phyloP scores from a whole-genome alignment of 2,329 filamentous ascomycete species.

The Tolypocladium paradoxum region DNA sequence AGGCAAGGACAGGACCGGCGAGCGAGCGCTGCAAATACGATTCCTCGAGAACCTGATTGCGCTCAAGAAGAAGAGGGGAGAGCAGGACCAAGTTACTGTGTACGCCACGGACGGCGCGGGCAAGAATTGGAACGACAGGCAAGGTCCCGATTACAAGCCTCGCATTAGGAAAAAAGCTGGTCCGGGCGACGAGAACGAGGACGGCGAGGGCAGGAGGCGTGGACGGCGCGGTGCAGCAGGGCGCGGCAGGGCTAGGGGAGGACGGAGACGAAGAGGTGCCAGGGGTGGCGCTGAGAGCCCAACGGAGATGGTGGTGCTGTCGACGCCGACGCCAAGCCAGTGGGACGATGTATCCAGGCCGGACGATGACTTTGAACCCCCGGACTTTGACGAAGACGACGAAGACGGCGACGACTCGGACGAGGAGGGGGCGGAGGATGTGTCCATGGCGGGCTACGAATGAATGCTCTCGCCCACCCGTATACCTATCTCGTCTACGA shows the following conservation, averaged over 20 bases:
- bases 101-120: constrained; percentile 36
- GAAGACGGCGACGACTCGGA: constrained; percentile 12
- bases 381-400: constrained; percentile 6
- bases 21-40: constrained; percentile 34
- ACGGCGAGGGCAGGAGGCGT: constrained; percentile 10
- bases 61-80: constrained; percentile 52
- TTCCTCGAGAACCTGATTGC: constrained; percentile 58
- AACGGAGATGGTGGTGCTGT: constrained; percentile 10
- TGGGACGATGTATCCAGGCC: constrained; percentile 22
- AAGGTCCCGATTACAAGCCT: constrained; percentile 28
- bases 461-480: neutral
- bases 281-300: neutral
- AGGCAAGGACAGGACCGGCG: constrained; percentile 35
- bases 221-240: constrained; percentile 3
- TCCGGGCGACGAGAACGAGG: constrained; percentile 9
- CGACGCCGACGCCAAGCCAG: constrained; percentile 22
- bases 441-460: constrained; percentile 12
- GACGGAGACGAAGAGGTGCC: constrained; percentile 11
- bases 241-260: constrained; percentile 9
- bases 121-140: constrained; percentile 29
- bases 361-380: constrained; percentile 12
- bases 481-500: no score
- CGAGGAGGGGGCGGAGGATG: constrained; percentile 12
- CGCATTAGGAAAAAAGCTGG: constrained; percentile 12
- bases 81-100: constrained; percentile 55